Base-by-base conservation (phyloP, 163 green algal species). In the Chlorella variabilis region DNA sequence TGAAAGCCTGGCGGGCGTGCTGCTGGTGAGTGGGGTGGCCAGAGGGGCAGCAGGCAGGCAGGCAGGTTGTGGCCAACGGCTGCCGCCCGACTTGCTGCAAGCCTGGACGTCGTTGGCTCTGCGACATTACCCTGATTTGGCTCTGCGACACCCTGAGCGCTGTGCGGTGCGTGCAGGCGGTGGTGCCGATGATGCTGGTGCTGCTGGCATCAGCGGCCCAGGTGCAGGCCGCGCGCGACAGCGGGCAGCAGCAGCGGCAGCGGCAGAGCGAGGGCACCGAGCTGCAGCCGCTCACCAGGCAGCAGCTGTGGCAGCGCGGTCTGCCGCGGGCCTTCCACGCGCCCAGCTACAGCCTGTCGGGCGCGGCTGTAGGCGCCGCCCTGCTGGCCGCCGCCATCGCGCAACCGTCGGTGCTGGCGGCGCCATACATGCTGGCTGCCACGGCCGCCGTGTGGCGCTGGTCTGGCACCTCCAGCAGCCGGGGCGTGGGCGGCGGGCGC, bases 351-450 rank as follows among this genome's bases (percentile, higher is more conserved):
- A 34, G 27, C n/a, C 27, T 36, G 39, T 11, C 67, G 13, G 61
- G 31, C 25, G 66, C 36, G 36, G 48, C 36, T 1, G 78, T 42
- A 5, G 68, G 39, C 11, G 9, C 23, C 1, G 54, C 68, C 1
- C 56, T 84, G 61, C 7, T 56, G 78, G 31, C 29, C 21, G 41
- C 67, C n/a, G 68, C 78, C 23, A 62, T 84, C 18, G 41, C 63
- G 15, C 68, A 41, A n/a, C 78, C 78, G 38, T 74, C 54, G 0
- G 51, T 84, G 18, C 29, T 77, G n/a, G 75, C 61, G 7, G 33
- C 67, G 2, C 75, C 75, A 1, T 70, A 75, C 61, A 41, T 59
- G n/a, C n/a, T 81, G 41, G 39, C 61, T 8, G 36, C 56, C 27
- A 39, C 42, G 2, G 59, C 8, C 27, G 33, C 59, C 6, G 7